Conservation (phyloP, 495 filamentous ascomycete genomes). For the Penicillium longicatenatum region DNA sequence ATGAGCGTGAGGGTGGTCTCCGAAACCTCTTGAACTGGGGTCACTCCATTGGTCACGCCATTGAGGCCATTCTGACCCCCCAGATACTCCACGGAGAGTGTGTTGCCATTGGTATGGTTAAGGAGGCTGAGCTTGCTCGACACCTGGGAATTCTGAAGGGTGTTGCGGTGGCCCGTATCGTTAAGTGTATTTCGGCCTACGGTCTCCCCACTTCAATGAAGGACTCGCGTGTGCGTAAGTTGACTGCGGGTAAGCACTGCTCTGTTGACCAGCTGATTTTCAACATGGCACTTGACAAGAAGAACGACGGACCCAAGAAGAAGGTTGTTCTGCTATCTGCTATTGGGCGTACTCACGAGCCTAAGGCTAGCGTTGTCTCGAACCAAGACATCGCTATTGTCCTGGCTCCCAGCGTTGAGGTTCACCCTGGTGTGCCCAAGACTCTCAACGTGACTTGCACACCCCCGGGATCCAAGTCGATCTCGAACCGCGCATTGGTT, state of each 20-base stretch:
- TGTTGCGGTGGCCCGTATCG: conserved; percentile 83
- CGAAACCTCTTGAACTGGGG: conserved; percentile 97
- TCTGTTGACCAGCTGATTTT: conserved; percentile 84
- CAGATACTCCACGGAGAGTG: conserved; percentile 95
- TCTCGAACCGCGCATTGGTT: conserved; percentile 93
- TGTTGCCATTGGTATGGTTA: conserved; percentile 97
- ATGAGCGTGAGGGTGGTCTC: conserved; percentile 92
- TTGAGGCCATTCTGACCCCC: conserved; percentile 92
- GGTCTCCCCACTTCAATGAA: conserved; percentile 83
- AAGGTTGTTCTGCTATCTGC: conserved; percentile 93
- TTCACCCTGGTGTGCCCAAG: conserved; percentile 67
- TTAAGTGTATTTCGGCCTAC: conserved; percentile 92
- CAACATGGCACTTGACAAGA: conserved; percentile 98
- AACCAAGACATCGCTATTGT: conserved; percentile 84
- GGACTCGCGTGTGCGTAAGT: conserved; percentile 79
- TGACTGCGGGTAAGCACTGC: conserved; percentile 86
- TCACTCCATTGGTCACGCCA: conserved; percentile 96
- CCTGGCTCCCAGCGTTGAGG: conserved; percentile 75
- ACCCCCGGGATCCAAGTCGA: conserved; percentile 95
- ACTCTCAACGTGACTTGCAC: conserved; percentile 70
- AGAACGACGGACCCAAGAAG: conserved; percentile 94
- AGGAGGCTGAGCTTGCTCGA: conserved; percentile 90
- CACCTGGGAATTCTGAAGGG: conserved; percentile 86
- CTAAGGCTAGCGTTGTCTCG: conserved; percentile 80
- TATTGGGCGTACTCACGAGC: conserved; percentile 86